Evolutionary conservation across 108 stramenopile genomes (phyloP).

Genomic region (Nannochloropsis salina): DNA sequence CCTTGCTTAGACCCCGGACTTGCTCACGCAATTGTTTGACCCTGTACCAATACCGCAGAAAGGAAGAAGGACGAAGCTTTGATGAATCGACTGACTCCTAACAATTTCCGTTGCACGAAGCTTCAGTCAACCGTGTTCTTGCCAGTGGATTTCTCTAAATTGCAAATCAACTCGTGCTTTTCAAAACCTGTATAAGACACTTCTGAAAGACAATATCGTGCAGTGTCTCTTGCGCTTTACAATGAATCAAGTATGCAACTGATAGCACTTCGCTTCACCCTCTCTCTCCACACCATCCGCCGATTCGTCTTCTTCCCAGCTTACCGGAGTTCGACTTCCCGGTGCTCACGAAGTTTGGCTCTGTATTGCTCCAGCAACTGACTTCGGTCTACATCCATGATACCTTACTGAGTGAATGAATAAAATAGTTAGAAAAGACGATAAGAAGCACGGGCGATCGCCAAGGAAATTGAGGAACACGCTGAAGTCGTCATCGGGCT

Average conservation of each 20-base stretch:
- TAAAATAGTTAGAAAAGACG: not conserved
- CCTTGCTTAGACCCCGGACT: slow-evolving; percentile 68
- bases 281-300: not conserved
- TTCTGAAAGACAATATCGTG: too few species aligned
- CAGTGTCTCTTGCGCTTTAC: too few species aligned
- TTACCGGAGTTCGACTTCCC: slow-evolving; percentile 36
- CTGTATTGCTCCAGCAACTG: slow-evolving; percentile 47
- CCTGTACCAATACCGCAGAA: not conserved
- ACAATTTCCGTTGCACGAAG: too few species aligned
- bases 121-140: too few species aligned
- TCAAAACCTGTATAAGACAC: too few species aligned
- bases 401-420: not conserved
- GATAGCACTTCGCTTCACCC: not conserved
- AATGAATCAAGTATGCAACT: too few species aligned
- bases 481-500: not conserved
- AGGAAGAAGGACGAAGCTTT: not conserved
- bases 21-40: slow-evolving; percentile 53
- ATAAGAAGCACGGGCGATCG: not conserved
- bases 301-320: not conserved
- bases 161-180: too few species aligned
- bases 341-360: slow-evolving; percentile 41
- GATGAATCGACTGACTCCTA: too few species aligned
- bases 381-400: slow-evolving; percentile 33
- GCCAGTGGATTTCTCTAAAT: too few species aligned
- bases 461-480: not conserved